Evolutionary conservation across 495 filamentous ascomycete genomes (phyloP).

Genomic region (Penicillium desertorum): DNA sequence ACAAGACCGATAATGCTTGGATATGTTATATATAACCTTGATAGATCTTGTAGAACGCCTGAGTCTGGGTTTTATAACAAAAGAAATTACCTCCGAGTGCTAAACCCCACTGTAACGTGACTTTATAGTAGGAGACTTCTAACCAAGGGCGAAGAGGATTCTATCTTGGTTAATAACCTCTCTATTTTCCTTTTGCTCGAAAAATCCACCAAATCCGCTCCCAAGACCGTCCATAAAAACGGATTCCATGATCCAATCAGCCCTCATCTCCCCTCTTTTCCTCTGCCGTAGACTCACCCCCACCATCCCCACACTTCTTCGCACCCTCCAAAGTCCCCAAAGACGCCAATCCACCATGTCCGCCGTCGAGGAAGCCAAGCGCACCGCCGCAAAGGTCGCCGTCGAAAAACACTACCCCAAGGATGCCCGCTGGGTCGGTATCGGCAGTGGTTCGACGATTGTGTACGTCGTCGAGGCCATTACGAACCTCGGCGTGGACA

Average conservation of each 20-base stretch:
- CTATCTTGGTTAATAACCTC: neutral
- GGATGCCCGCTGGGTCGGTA: conserved; percentile 74
- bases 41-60: neutral
- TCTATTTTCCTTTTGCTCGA: neutral
- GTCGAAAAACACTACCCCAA: conserved; percentile 81
- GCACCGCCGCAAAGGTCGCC: conserved; percentile 75
- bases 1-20: neutral
- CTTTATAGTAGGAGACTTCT: neutral
- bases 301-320: conserved; percentile 14
- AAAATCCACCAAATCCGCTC: neutral
- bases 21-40: neutral
- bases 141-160: neutral
- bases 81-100: neutral
- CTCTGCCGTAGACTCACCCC: conserved; percentile 18
- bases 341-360: conserved; percentile 40
- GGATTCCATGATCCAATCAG: conserved; percentile 13
- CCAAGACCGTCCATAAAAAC: conserved; percentile 7
- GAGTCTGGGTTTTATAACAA: neutral
- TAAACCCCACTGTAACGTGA: neutral
- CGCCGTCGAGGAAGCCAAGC: conserved; percentile 72
- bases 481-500: conserved; percentile 61
- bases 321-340: conserved; percentile 14
- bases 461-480: conserved; percentile 96
- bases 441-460: conserved; percentile 91
- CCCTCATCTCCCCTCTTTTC: conserved; percentile 18